Evolutionary conservation across 2,329 filamentous ascomycete species (phyloP).

Genomic region (Pseudogymnoascus sp.): DNA sequence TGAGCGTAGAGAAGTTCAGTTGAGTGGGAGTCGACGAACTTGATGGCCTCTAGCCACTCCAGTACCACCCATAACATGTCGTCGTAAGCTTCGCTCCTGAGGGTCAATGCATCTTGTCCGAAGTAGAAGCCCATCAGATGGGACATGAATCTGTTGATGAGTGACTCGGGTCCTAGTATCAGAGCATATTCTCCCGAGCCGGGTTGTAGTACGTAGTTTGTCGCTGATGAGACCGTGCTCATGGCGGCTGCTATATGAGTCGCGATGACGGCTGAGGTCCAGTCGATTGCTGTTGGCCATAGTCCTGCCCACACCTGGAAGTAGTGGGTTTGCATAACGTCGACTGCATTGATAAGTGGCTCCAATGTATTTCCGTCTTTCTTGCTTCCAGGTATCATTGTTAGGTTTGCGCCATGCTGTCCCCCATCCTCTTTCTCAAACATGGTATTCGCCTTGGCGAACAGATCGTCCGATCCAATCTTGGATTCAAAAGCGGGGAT

Average conservation of each 20-base stretch:
- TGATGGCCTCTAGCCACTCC: conserved; percentile 78
- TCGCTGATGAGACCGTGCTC: conserved; percentile 60
- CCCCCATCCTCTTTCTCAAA: background rate
- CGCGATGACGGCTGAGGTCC: conserved; percentile 81
- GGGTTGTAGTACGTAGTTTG: conserved; percentile 36
- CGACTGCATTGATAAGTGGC: conserved; percentile 51
- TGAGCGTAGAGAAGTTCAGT: conserved; percentile 48
- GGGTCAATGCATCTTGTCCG: conserved; percentile 72
- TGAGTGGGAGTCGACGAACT: conserved; percentile 66
- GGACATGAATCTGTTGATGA: conserved; percentile 76
- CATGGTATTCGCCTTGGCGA: background rate
- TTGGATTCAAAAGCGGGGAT: background rate
- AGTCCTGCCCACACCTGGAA: conserved; percentile 72
- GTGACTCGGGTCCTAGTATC: conserved; percentile 57
- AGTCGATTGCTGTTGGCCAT: conserved; percentile 85
- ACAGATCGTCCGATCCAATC: conserved; percentile 6
- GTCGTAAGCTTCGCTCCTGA: conserved; percentile 78
- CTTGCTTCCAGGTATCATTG: conserved; percentile 16
- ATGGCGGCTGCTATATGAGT: conserved; percentile 73
- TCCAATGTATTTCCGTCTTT: conserved; percentile 16
- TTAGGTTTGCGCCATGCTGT: background rate
- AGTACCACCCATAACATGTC: conserved; percentile 96
- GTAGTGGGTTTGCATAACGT: conserved; percentile 70
- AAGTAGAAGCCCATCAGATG: conserved; percentile 77
- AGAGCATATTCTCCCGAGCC: conserved; percentile 16